Conservation (phyloP, 2,329 filamentous ascomycete genomes). For the Pseudopyrenochaeta lycopersici region DNA sequence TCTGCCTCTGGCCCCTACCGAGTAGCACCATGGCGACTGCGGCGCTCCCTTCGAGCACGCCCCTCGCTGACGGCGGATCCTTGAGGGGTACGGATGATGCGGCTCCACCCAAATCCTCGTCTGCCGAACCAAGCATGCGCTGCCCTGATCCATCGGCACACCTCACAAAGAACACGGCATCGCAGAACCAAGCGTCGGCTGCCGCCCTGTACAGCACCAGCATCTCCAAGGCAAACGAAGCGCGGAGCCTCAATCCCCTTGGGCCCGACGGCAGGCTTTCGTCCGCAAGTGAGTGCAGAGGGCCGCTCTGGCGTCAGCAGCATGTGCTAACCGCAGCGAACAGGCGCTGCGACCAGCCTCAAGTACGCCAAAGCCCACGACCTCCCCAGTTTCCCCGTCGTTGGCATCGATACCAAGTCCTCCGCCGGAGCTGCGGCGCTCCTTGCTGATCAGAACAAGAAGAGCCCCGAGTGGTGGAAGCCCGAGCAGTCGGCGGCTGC, state of each 20-base stretch:
- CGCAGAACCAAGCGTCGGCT: conserved; percentile 65
- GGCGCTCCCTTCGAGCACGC: conserved; percentile 26
- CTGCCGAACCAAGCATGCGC: conserved; percentile 30
- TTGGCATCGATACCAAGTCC: conserved; percentile 64
- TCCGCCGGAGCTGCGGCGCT: conserved; percentile 79
- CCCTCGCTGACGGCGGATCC: conserved; percentile 31
- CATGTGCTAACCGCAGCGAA: conserved; percentile 18
- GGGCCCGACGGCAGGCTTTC: conserved; percentile 65
- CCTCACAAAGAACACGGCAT: conserved; percentile 42
- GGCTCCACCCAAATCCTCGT: conserved; percentile 28
- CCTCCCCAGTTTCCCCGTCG: conserved; percentile 77
- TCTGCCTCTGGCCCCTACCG: neutral
- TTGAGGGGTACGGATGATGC: conserved; percentile 25
- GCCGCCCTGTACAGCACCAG: conserved; percentile 66
- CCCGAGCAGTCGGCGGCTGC: conserved; percentile 67
- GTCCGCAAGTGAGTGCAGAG: conserved; percentile 60
- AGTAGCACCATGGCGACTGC: conserved; percentile 37
- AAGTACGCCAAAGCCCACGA: conserved; percentile 77
- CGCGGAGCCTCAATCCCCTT: conserved; percentile 47
- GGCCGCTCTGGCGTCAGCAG: neutral
- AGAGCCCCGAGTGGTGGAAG: conserved; percentile 71
- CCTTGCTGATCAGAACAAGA: conserved; percentile 76
- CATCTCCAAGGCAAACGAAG: conserved; percentile 30
- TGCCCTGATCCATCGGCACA: conserved; percentile 58
- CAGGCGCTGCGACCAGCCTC: conserved; percentile 69